Evolutionary conservation across 1,139 yeast genomes (phyloP), one percentile per base, ranked within the genome.

Genomic region (Meyerozyma elateridarum): DNA sequence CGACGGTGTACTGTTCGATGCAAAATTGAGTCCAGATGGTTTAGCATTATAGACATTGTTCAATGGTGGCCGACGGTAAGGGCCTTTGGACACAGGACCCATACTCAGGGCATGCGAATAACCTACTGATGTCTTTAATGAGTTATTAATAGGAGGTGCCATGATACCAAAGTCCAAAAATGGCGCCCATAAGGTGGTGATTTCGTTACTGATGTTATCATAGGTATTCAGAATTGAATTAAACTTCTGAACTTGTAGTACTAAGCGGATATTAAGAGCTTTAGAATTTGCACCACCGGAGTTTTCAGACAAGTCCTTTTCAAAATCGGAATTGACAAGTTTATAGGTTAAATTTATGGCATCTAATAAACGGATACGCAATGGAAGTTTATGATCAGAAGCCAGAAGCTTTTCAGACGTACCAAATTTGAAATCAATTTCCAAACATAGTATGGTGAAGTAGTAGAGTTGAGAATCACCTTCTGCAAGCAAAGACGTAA

Each of bases 171-270:
- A 76, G 41, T 79, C 87, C 22, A 80, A 59, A 29, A 62, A 62
- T 1, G 89, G 83, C 3, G 73, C 59, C 80, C 88, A 78, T 31
- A 61, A 61, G 0, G 85, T 79, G 8, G 59, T 52, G n/a, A 80
- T 67, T 6, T 46, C 37, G 36, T 51, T 53, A 34, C 66, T 60
- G 12, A 54, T 34, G 13, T 44, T 40, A 6, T 34, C 36, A 29
- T 29, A 48, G 3, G 25, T 25, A 5, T 36, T 37, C 4, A 36
- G 30, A 4, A 28, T 31, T 0, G 34, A 35, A 21, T 41, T 34
- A 22, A 25, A 36, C 28, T 41, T 45, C 35, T 49, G 64, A 38
- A 49, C 56, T 39, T 42, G 67, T 36, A 44, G 46, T 2, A 43
- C 47, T 18, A 72, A 54, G 15, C 46, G 46, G 19, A 72, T 56